Base-by-base conservation (phyloP, 257 asterid species). In the Gentiana dahurica region DNA sequence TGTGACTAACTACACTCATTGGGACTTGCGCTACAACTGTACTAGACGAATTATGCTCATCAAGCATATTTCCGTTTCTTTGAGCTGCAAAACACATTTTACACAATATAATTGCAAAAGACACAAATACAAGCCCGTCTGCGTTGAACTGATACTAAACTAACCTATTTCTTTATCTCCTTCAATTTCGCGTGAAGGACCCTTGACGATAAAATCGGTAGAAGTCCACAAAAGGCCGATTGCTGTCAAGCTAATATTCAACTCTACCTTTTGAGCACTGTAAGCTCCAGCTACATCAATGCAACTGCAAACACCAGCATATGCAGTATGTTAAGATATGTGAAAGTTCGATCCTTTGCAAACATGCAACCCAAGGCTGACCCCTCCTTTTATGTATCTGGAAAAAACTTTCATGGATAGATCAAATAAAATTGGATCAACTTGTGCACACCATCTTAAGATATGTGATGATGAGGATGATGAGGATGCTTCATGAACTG, bases 211-310 rank as follows among this genome's bases (percentile, higher is more conserved):
- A 72, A 91, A 87, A 82, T 87, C 97, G 32, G 94, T 85, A 70
- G 97, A 88, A 36, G 94, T 85, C 98, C 98, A 91, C 45, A 91
- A 65, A 66, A 91, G 84, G 61, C 98, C 98, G 50, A 87, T 70
- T 60, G 98, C 95, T 70, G 98, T 91, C 78, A 91, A 79, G 64
- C 98, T 91, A 75, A 91, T 91, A 72, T 91, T 91, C 75, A 91
- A 70, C 64, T 87, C 98, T 38, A 94, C 85, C 77, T 76, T 77
- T 76, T 91, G 98, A 65, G 85, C 79, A 78, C 98, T 73, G 79
- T 81, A 91, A 52, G 97, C 92, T 72, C 98, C 98, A 59, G 94
- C 77, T 48, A 91, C 98, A 73, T 81, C 92, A 76, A 91, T 83
- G 75, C 98, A 91, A 71, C 98, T 91, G 81, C 69, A 74, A 72